phyloP scores from a whole-genome alignment of 2,329 filamentous ascomycete genomes.

The Bipolaris oryzae region DNA sequence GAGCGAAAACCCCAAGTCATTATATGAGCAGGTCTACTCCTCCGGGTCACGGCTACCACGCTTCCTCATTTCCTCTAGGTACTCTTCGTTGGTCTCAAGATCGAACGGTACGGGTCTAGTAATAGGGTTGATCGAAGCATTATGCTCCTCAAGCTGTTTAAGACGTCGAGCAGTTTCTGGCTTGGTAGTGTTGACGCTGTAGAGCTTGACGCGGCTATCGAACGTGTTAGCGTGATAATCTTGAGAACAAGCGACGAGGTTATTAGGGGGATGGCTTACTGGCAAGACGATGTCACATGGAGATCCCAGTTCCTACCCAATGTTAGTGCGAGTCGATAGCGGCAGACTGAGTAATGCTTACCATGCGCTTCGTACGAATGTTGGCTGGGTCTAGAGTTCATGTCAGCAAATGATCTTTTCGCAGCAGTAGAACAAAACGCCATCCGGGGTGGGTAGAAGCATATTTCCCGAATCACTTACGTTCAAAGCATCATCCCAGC shows the following conservation, averaged over 20 bases:
- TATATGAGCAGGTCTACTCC: constrained; percentile 38
- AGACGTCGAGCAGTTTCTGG: constrained; percentile 58
- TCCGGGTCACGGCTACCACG: constrained; percentile 51
- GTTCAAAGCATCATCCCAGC: constrained; percentile 56
- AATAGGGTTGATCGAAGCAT: constrained; percentile 58
- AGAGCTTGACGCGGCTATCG: constrained; percentile 52
- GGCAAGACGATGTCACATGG: constrained; percentile 68
- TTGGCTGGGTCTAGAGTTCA: constrained; percentile 49
- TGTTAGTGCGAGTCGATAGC: constrained; percentile 12
- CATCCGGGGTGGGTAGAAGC: not conserved
- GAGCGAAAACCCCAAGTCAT: too few species aligned
- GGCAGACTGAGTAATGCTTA: constrained; percentile 23
- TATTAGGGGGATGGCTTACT: constrained; percentile 40
- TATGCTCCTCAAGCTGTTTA: constrained; percentile 58
- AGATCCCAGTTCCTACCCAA: constrained; percentile 67
- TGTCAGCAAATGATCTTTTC: constrained; percentile 11
- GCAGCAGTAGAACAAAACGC: not conserved
- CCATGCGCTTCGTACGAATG: constrained; percentile 53
- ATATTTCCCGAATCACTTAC: constrained; percentile 21
- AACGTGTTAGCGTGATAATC: not conserved
- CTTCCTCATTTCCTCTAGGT: constrained; percentile 51
- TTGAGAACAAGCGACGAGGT: too few species aligned
- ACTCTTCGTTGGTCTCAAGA: constrained; percentile 58
- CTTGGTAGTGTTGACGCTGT: constrained; percentile 64
- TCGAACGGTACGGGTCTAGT: constrained; percentile 61